These are phyloP conservation scores for Leccinum subtestaceum DNA, from an alignment of 768 basidiomycete genomes.

Conservation along the genomic window DNA sequence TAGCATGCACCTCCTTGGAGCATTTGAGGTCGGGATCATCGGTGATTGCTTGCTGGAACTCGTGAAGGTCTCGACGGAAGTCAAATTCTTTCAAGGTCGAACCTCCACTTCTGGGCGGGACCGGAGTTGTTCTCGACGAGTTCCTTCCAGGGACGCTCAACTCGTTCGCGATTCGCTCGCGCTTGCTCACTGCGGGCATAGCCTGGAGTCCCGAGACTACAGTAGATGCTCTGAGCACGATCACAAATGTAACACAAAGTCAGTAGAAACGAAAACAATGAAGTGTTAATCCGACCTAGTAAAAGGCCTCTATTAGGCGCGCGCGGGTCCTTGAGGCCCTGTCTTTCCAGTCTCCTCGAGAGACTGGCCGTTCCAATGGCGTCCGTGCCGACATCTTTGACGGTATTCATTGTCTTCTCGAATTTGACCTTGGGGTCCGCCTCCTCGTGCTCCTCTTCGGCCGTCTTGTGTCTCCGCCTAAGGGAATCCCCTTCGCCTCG, in stretches of 20 bases:
- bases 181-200: slow-evolving; percentile 52
- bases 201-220: slow-evolving; percentile 48
- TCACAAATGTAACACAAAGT: slow-evolving; percentile 49
- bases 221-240: slow-evolving; percentile 53
- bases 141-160: slow-evolving; percentile 50
- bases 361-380: slow-evolving; percentile 54
- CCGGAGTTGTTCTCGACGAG: slow-evolving; percentile 45
- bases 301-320: slow-evolving; percentile 50
- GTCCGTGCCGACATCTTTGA: slow-evolving; percentile 54
- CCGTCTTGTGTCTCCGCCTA: slow-evolving; percentile 50
- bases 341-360: slow-evolving; percentile 42
- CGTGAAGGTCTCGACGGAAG: slow-evolving; percentile 39
- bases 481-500: slow-evolving; percentile 56
- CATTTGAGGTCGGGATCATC: slow-evolving; percentile 49
- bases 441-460: slow-evolving; percentile 40
- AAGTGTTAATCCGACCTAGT: slow-evolving; percentile 39
- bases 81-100: slow-evolving; percentile 41
- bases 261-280: background rate
- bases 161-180: slow-evolving; percentile 37
- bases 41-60: slow-evolving; percentile 46
- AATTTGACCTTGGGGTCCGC: slow-evolving; percentile 53
- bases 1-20: slow-evolving; percentile 45
- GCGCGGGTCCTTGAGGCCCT: slow-evolving; percentile 39
- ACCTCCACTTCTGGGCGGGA: slow-evolving; percentile 48
- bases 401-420: slow-evolving; percentile 64